Percentiles rank a stretch among this genome's conserved stretches.
phyloP scores from a whole-genome alignment of 1,284 basidiomycete species.

The Veloboletus limbatus region DNA sequence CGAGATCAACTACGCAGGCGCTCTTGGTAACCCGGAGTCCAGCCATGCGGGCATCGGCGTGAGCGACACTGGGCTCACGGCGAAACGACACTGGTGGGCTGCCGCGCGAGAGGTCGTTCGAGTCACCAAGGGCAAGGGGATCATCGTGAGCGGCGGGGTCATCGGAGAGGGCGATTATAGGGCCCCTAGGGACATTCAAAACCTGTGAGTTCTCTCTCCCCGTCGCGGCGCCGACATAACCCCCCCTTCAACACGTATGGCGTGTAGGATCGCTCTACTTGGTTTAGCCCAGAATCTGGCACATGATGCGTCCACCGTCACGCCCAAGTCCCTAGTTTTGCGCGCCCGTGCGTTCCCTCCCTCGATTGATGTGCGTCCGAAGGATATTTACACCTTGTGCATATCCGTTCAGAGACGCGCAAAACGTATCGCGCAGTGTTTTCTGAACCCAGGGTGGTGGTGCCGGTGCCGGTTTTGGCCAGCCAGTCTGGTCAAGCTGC shows the following conservation, averaged over 20 bases:
- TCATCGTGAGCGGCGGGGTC: slow-evolving; percentile 67
- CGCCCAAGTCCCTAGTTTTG: slow-evolving; percentile 63
- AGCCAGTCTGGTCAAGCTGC: not conserved
- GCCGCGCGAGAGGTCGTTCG: slow-evolving; percentile 68
- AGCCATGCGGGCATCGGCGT: slow-evolving; percentile 44
- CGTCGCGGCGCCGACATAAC: too few species aligned
- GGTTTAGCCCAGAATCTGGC: slow-evolving; percentile 65
- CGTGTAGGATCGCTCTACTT: slow-evolving; percentile 56
- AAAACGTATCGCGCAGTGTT: slow-evolving; percentile 67
- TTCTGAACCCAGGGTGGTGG: slow-evolving; percentile 64
- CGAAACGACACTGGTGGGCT: slow-evolving; percentile 82
- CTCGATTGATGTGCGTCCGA: too few species aligned
- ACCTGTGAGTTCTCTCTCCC: slow-evolving; percentile 54
- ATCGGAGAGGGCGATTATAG: slow-evolving; percentile 56
- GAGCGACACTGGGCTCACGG: slow-evolving; percentile 49
- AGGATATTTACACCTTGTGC: too few species aligned
- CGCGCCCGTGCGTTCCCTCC: slow-evolving; percentile 68
- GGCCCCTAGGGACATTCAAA: slow-evolving; percentile 66
- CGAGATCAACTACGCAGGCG: slow-evolving; percentile 76
- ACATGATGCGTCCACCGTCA: slow-evolving; percentile 57
- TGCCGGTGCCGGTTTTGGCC: slow-evolving; percentile 43
- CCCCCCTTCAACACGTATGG: too few species aligned
- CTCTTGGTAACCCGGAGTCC: slow-evolving; percentile 56
- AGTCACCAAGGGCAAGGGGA: slow-evolving; percentile 72
- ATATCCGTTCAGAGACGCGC: slow-evolving; percentile 43